phyloP scores from a whole-genome alignment of 768 basidiomycete species.

The Crucibulum laeve region DNA sequence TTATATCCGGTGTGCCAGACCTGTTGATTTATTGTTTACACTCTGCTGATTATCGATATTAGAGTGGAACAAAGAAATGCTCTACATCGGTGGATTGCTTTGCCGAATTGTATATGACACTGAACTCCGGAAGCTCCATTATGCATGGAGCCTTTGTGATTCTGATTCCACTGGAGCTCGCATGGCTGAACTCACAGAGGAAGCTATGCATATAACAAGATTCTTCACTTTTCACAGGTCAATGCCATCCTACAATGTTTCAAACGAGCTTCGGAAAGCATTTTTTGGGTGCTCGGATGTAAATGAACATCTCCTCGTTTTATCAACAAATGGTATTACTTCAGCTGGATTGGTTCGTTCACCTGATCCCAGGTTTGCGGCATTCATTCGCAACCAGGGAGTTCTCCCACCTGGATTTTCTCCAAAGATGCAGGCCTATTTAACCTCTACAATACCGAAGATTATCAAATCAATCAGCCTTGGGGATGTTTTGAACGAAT shows the following conservation, averaged over 20 bases:
- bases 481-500: slow-evolving; percentile 76
- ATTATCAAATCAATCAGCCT: slow-evolving; percentile 75
- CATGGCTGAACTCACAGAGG: slow-evolving; percentile 34
- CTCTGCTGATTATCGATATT: slow-evolving; percentile 4
- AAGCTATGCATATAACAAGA: slow-evolving; percentile 73
- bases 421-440: slow-evolving; percentile 55
- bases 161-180: slow-evolving; percentile 35
- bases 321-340: slow-evolving; percentile 72
- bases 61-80: slow-evolving; percentile 91
- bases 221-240: slow-evolving; percentile 91
- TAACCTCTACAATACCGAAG: slow-evolving; percentile 54
- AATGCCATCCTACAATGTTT: slow-evolving; percentile 81
- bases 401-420: slow-evolving; percentile 66
- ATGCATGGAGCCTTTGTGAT: no score
- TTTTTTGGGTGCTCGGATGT: slow-evolving; percentile 73
- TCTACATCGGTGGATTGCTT: slow-evolving; percentile 81
- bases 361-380: slow-evolving; percentile 64
- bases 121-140: slow-evolving; percentile 60
- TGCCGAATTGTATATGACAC: slow-evolving; percentile 81
- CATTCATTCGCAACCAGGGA: slow-evolving; percentile 76
- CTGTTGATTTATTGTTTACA: slow-evolving; percentile 2
- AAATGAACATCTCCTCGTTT: slow-evolving; percentile 54
- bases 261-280: slow-evolving; percentile 61
- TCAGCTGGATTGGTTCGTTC: slow-evolving; percentile 64
- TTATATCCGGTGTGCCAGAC: slow-evolving; percentile 59